Evolutionary conservation across 1,284 basidiomycete species (phyloP).

Genomic region (Irpex lacteus): DNA sequence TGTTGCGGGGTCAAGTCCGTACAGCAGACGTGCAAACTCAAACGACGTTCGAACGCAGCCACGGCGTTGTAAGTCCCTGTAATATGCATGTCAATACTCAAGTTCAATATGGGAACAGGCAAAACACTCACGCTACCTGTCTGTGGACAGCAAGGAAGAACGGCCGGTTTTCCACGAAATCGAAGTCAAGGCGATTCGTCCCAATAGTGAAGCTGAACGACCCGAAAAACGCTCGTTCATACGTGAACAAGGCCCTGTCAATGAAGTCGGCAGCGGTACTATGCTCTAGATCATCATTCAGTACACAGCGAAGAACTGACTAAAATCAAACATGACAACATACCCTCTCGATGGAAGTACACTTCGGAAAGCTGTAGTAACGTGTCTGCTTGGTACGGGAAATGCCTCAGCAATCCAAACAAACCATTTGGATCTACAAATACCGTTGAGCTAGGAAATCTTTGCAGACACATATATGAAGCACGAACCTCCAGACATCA

Average conservation of each 20-base stretch:
- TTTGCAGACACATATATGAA: not conserved
- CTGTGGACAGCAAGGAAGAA: constrained; percentile 82
- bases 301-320: not conserved
- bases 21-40: constrained; percentile 82
- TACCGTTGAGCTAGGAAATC: not conserved
- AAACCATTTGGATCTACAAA: constrained; percentile 66
- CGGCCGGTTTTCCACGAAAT: constrained; percentile 80
- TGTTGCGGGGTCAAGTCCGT: constrained; percentile 75
- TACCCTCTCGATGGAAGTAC: constrained; percentile 82
- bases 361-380: constrained; percentile 85
- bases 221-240: constrained; percentile 84
- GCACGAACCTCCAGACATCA: constrained; percentile 72
- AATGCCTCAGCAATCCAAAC: constrained; percentile 50
- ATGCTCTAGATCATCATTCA: constrained; percentile 54
- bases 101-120: not conserved
- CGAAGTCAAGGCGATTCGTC: constrained; percentile 81
- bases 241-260: constrained; percentile 84
- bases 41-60: constrained; percentile 87
- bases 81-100: no score
- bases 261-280: constrained; percentile 82
- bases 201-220: constrained; percentile 82
- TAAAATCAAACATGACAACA: constrained; percentile 11
- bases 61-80: constrained; percentile 77
- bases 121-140: constrained; percentile 61
- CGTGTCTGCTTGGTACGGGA: constrained; percentile 89